These are phyloP conservation scores for Candida patagonica DNA, from an alignment of 805 yeast species.

Conservation along the genomic window DNA sequence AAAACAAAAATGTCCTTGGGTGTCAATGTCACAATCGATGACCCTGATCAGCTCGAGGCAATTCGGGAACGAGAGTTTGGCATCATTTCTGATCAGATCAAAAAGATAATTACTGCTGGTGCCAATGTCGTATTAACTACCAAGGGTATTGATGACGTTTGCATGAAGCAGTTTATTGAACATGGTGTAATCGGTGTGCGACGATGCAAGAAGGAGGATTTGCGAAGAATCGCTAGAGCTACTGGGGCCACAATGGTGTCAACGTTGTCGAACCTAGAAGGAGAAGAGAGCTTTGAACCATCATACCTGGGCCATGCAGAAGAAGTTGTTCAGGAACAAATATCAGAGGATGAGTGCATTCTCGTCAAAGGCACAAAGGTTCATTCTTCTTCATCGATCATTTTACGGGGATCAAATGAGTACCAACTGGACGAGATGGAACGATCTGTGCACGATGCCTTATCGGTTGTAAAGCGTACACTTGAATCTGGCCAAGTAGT, in stretches of 20 bases:
- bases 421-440: constrained; percentile 97
- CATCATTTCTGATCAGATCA: constrained; percentile 71
- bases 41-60: constrained; percentile 93
- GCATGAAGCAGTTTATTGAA: constrained; percentile 85
- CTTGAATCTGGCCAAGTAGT: constrained; percentile 90
- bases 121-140: constrained; percentile 91
- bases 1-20: constrained; percentile 98
- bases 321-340: constrained; percentile 80
- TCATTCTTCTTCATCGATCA: constrained; percentile 84
- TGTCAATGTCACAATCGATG: constrained; percentile 91
- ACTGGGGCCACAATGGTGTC: constrained; percentile 91
- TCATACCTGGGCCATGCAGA: constrained; percentile 82
- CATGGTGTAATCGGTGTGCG: constrained; percentile 92
- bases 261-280: constrained; percentile 87
- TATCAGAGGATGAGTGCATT: constrained; percentile 96
- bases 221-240: constrained; percentile 93
- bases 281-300: constrained; percentile 85
- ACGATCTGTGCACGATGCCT: constrained; percentile 89
- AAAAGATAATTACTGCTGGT: constrained; percentile 74
- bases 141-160: constrained; percentile 89
- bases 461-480: constrained; percentile 91
- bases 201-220: constrained; percentile 93
- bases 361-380: constrained; percentile 81
- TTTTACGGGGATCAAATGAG: constrained; percentile 90
- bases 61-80: constrained; percentile 84